Evolutionary conservation across 257 asterid genomes (phyloP), one percentile per base, ranked within the genome.

Genomic region (Mentha longifolia): DNA sequence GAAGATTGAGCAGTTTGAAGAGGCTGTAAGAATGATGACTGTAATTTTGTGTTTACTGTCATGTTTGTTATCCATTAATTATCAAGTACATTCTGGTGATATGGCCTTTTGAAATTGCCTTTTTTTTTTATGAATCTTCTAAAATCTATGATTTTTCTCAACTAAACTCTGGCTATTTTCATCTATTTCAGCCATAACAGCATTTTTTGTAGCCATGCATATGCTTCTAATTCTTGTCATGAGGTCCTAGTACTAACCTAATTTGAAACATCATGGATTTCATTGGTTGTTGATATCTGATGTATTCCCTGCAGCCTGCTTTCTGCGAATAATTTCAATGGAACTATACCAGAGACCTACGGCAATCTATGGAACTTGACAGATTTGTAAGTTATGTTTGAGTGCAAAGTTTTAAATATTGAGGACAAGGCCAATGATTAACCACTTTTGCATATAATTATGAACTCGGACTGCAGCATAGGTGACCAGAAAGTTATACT

Each of bases 271-370:
- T 22, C 25, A 22, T 22, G 25, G 25, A 33, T 63, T 59, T 31
- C 62, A 17, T 25, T 39, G 17, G 72, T 68, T 66, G 31, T 75
- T 79, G 61, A 77, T 17, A 13, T 67, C 71, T 55, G 68, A 65
- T 20, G 17, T 72, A 74, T 45, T 52, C 72, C 9, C 19, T 85
- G 87, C 95, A 94, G 99, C 78, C 64, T 80, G 74, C 88, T 94
- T 70, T 75, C 96, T 61, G 96, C 92, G 14, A 94, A 91, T 84
- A 81, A 85, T 78, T 76, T 94, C 80, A 84, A 69, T 0, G 99
- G 99, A 74, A 76, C 87, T 9, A 89, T 94, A 79, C 99, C 98
- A 0, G 79, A 13, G 73, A 58, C 79, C 14, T 91, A 62, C 70
- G 85, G 68, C 67, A 82, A 87, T 52, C 82, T 94, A 35, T 78